Evolutionary conservation across 2,329 filamentous ascomycete species (phyloP), one percentile per base, ranked within the genome.

Genomic region (Cladophialophora carrionii): DNA sequence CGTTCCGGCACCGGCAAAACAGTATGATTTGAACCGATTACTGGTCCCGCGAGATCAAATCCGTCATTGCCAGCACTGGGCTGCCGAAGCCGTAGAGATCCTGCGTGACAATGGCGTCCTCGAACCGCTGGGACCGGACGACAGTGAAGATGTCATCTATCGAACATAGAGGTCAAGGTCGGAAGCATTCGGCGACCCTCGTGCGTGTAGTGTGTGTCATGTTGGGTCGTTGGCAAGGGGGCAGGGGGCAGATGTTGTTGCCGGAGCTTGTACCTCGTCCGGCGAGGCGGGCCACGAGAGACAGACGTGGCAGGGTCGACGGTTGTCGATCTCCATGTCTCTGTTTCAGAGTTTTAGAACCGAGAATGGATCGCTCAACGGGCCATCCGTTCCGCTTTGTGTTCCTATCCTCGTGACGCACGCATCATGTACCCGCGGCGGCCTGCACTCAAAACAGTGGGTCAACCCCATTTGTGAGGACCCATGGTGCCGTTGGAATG

Each of bases 21-120:
- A 49, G 46, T 49, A 49, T 24, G 20, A 49, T 10, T 4, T 6
- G 4, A 1, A 3, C 8, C 6, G 10, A 49, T 6, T 17, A 5
- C 20, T 51, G 6, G 48, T 24, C 48, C 48, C 48, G 1, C 4
- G 1, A 51, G 2, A 2, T 10, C 20, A 24, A 51, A 51, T 51
- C 48, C n/a, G n/a, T 26, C 48, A 51, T 51, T 49, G 46, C 46
- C 46, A 49, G n/a, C 46, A 49, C 46, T 49, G 46, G 46, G 20
- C 46, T 49, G 17, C 46, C 46, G 46, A 49, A 14, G 46, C 46
- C 46, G 22, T 49, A 24, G 46, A 24, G 22, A n/a, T n/a, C 46
- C 46, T 49, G 46, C 46, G 46, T 1, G 17, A 24, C 46, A 49
- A 49, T 49, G 46, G 46, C 12, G 22, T 17, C 46, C 46, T 49